These are phyloP conservation scores for Aspergillus saccharolyticus DNA, from an alignment of 495 filamentous ascomycete genomes.

Conservation along the genomic window DNA sequence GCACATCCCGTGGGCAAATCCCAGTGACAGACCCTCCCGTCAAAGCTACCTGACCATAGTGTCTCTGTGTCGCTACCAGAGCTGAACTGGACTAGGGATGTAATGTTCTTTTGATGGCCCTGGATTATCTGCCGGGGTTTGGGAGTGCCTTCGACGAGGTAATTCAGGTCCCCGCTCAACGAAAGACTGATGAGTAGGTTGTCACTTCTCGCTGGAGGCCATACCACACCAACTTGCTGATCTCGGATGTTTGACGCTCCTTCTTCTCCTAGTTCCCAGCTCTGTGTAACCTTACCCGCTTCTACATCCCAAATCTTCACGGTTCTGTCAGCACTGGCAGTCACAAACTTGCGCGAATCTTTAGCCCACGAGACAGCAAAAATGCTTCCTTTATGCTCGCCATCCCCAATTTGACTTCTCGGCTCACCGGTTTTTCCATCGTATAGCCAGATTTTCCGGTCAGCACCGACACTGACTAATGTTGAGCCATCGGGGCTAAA, in stretches of 20 bases:
- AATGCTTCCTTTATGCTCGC: constrained; percentile 84
- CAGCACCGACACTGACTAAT: constrained; percentile 84
- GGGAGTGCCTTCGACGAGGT: constrained; percentile 65
- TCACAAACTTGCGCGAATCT: constrained; percentile 86
- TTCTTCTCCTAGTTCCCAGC: constrained; percentile 84
- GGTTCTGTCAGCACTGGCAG: constrained; percentile 88
- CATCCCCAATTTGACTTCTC: constrained; percentile 70
- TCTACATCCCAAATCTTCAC: constrained; percentile 71
- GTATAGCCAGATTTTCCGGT: constrained; percentile 86
- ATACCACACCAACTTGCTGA: constrained; percentile 93
- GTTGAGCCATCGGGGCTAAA: constrained; percentile 86
- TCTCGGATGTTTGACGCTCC: constrained; percentile 66
- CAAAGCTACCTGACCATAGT: constrained; percentile 84
- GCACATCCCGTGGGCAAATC: constrained; percentile 63
- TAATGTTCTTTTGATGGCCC: constrained; percentile 93
- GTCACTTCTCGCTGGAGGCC: constrained; percentile 79
- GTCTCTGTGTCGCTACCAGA: constrained; percentile 44
- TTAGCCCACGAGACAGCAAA: constrained; percentile 85
- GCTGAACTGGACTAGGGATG: constrained; percentile 56
- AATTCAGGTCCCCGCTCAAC: constrained; percentile 85
- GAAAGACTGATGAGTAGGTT: constrained; percentile 84
- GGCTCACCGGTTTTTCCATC: constrained; percentile 91
- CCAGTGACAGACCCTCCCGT: constrained; percentile 82
- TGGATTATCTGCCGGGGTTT: constrained; percentile 68
- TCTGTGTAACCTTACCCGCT: constrained; percentile 65